These are phyloP conservation scores for Hypoxylon sp. DNA, from an alignment of 2,329 filamentous ascomycete species.

Conservation along the genomic window DNA sequence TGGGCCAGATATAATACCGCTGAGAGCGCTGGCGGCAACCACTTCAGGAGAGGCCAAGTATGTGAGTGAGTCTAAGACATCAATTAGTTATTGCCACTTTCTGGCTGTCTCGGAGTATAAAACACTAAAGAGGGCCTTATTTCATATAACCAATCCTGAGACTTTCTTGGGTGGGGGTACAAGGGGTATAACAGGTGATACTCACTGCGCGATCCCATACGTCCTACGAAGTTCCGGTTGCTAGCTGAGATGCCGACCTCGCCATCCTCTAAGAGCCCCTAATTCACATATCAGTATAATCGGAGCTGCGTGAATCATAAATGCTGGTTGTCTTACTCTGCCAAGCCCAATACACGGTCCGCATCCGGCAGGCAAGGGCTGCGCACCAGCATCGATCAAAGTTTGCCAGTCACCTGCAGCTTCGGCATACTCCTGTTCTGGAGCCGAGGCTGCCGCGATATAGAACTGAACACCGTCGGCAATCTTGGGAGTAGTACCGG, in stretches of 20 bases:
- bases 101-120: no score
- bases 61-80: background rate
- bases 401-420: slow-evolving; percentile 88
- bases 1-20: slow-evolving; percentile 80
- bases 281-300: background rate
- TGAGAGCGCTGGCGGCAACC: slow-evolving; percentile 88
- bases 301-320: background rate
- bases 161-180: background rate
- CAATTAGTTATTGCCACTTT: background rate
- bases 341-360: slow-evolving; percentile 89
- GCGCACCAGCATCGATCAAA: slow-evolving; percentile 84
- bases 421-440: slow-evolving; percentile 84
- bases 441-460: slow-evolving; percentile 86
- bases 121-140: no score
- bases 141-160: no score
- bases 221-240: slow-evolving; percentile 92
- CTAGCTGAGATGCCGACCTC: slow-evolving; percentile 80
- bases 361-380: slow-evolving; percentile 79
- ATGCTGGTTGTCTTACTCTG: slow-evolving; percentile 44
- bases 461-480: slow-evolving; percentile 86
- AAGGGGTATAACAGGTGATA: background rate
- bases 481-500: slow-evolving; percentile 76
- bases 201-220: slow-evolving; percentile 77
- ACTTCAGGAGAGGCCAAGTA: slow-evolving; percentile 74
- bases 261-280: background rate